Conservation (phyloP, 331 rosid genomes). For the Cucumis variabilis region DNA sequence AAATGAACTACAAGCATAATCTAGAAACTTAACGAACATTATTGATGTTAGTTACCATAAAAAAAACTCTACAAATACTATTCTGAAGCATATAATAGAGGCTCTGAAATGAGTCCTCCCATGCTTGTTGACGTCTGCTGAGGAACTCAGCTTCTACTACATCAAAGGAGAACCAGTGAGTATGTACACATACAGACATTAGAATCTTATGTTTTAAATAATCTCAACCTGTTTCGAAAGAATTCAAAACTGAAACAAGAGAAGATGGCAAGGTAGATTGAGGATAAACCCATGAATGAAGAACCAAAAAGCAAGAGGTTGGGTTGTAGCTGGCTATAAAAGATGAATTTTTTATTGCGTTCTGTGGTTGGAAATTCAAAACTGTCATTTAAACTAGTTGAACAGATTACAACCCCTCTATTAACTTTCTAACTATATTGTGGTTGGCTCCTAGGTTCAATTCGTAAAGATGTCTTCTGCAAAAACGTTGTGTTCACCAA, state of each 20-base stretch:
- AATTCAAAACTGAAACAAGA: slow-evolving; percentile 69
- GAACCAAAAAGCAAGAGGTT: slow-evolving; percentile 39
- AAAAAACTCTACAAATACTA: slow-evolving; percentile 74
- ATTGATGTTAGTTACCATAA: slow-evolving; percentile 65
- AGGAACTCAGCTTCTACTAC: slow-evolving; percentile 80
- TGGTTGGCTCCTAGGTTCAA: slow-evolving; percentile 36
- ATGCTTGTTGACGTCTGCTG: slow-evolving; percentile 67
- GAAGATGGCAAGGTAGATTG: slow-evolving; percentile 83
- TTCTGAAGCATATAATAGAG: slow-evolving; percentile 88
- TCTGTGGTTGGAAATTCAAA: too few relatives aligned
- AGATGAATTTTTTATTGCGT: too few relatives aligned
- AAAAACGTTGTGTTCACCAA: slow-evolving; percentile 26
- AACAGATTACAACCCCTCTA: slow-evolving; percentile 45
- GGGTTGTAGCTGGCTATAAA: too few relatives aligned
- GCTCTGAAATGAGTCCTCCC: too few relatives aligned
- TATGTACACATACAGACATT: background rate
- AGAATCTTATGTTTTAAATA: slow-evolving; percentile 30
- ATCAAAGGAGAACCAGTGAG: slow-evolving; percentile 29
- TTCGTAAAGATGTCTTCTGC: slow-evolving; percentile 32
- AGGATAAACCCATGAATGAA: slow-evolving; percentile 96
- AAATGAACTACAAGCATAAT: background rate
- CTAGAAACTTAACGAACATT: background rate
- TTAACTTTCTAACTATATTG: slow-evolving; percentile 29
- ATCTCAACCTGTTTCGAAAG: slow-evolving; percentile 76
- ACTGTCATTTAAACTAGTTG: slow-evolving; percentile 33